A percentile compares a stretch with the other conserved stretches of the same genome.
These are phyloP conservation scores for Phytopythium sindhum DNA, from an alignment of 352 stramenopile species.

Conservation along the genomic window DNA sequence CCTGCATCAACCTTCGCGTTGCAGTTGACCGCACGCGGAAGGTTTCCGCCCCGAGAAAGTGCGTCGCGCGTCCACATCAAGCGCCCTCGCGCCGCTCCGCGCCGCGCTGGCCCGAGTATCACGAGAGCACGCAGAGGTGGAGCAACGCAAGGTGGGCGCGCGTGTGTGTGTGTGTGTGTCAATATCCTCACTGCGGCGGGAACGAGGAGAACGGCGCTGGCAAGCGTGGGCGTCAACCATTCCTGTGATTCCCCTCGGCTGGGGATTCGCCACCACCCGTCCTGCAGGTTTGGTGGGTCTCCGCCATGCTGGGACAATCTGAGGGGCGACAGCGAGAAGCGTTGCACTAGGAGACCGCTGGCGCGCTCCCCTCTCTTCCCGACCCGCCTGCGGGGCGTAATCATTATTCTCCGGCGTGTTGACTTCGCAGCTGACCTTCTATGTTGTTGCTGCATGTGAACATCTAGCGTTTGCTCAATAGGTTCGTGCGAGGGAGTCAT, in stretches of 20 bases:
- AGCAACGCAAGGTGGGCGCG: neutral
- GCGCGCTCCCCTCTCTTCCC: neutral
- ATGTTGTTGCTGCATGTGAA: neutral
- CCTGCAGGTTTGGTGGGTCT: no score
- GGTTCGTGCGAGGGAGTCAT: conserved; percentile 16
- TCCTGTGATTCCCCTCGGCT: neutral
- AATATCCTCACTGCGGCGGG: neutral
- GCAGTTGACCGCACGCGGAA: neutral
- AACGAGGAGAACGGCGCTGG: neutral
- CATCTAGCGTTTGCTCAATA: neutral
- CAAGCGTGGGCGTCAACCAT: neutral
- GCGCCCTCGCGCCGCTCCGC: neutral
- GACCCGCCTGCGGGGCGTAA: neutral
- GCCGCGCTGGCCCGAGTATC: neutral
- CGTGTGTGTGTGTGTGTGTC: neutral
- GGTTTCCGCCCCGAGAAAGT: neutral
- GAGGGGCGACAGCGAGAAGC: neutral
- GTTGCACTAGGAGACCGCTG: neutral
- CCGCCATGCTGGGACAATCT: neutral
- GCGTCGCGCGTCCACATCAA: neutral
- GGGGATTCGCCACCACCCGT: neutral
- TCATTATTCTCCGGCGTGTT: neutral
- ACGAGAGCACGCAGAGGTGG: no score
- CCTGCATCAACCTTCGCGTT: neutral
- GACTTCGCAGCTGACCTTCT: neutral